Percentiles rank a stretch among this genome's conserved stretches.
These are phyloP conservation scores for Trichoderma atroviride DNA, from an alignment of 2,329 filamentous ascomycete species.

Conservation along the genomic window DNA sequence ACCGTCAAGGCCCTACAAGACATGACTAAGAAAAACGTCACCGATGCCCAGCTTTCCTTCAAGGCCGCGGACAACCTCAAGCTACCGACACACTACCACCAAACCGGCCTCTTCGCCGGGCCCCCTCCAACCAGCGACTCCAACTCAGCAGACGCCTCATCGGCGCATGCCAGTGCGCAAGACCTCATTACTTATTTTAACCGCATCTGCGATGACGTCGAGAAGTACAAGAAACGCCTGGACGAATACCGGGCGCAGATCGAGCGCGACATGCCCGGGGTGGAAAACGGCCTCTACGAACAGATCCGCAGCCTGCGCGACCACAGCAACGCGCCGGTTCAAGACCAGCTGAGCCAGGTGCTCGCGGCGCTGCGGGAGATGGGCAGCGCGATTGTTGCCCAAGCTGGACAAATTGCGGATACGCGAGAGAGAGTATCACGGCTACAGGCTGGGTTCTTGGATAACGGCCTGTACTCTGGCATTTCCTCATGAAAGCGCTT, in stretches of 20 bases:
- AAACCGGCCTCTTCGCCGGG: conserved; percentile 48
- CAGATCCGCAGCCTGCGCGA: conserved; percentile 45
- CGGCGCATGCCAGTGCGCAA: conserved; percentile 44
- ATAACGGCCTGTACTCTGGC: conserved; percentile 42
- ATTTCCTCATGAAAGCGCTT: conserved; percentile 36
- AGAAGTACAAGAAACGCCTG: conserved; percentile 48
- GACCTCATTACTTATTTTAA: conserved; percentile 51
- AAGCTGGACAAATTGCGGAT: conserved; percentile 49
- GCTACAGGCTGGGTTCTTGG: conserved; percentile 46
- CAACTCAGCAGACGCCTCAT: conserved; percentile 39
- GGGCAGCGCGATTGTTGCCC: conserved; percentile 45
- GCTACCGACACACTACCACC: conserved; percentile 62
- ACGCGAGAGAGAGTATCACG: conserved; percentile 47
- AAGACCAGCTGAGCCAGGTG: conserved; percentile 45
- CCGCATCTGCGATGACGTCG: conserved; percentile 47
- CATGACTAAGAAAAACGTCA: conserved; percentile 62
- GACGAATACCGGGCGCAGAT: conserved; percentile 51
- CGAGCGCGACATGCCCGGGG: conserved; percentile 52
- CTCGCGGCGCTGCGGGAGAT: conserved; percentile 45
- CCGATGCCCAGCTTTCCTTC: conserved; percentile 72
- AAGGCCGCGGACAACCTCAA: conserved; percentile 74
- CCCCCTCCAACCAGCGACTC: conserved; percentile 36
- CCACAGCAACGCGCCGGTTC: conserved; percentile 38
- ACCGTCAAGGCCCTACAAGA: conserved; percentile 66
- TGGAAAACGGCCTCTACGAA: conserved; percentile 51